A percentile compares a stretch with the other conserved stretches of the same genome.
phyloP scores from a whole-genome alignment of 345 rosid genomes.

The Chamaenerion angustifolium region DNA sequence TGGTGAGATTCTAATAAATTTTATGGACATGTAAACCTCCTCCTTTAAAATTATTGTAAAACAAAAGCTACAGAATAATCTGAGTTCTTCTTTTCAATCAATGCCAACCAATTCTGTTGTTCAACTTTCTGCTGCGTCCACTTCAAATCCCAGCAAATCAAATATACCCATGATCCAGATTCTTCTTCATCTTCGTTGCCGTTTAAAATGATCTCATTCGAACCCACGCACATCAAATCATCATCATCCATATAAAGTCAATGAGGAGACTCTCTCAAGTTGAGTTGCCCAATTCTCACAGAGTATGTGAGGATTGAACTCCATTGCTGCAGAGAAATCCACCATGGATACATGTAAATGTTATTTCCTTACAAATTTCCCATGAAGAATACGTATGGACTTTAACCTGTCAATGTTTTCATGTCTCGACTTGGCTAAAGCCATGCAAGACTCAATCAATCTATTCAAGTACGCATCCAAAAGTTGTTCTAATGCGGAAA shows the following conservation, averaged over 20 bases:
- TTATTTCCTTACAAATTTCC: conserved; percentile 13
- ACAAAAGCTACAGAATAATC: not conserved
- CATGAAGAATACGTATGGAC: conserved; percentile 10
- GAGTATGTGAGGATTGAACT: conserved; percentile 49
- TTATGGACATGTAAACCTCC: not conserved
- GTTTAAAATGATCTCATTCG: no score
- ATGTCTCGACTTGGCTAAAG: conserved; percentile 39
- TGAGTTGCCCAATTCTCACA: conserved; percentile 60
- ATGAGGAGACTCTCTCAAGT: conserved; percentile 49
- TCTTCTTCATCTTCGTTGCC: not conserved
- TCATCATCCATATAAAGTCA: conserved; percentile 3
- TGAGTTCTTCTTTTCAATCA: no score
- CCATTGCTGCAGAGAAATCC: conserved; percentile 52
- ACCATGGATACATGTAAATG: conserved; percentile 26
- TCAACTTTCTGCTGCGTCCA: not conserved
- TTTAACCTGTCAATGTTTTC: conserved; percentile 11
- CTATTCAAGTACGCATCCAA: conserved; percentile 57
- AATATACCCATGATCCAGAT: not conserved
- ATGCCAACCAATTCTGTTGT: not conserved
- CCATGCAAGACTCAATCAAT: conserved; percentile 57
- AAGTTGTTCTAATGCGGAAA: no score
- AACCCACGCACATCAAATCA: no score
- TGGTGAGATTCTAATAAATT: conserved; percentile 2
- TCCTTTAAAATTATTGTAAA: not conserved
- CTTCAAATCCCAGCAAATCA: not conserved